phyloP scores from a whole-genome alignment of 345 rosid genomes.

The Populus alba region DNA sequence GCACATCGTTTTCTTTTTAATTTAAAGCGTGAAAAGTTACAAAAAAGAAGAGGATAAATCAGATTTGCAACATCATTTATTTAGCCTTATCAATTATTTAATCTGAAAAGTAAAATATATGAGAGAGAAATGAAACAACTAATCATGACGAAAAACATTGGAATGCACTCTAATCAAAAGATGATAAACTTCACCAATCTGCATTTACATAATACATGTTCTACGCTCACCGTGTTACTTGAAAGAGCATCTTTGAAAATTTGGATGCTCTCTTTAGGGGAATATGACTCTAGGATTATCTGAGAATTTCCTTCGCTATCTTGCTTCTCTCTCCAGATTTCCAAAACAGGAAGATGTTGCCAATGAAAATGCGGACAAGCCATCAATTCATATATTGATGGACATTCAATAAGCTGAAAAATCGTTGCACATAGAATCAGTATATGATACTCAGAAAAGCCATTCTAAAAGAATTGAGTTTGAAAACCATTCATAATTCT shows the following conservation, averaged over 20 bases:
- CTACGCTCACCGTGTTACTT: constrained; percentile 58
- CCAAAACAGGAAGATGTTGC: constrained; percentile 60
- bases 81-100: neutral
- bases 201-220: constrained; percentile 2
- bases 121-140: neutral
- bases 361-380: constrained; percentile 66
- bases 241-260: constrained; percentile 67
- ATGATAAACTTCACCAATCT: neutral
- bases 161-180: neutral
- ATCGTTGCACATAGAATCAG: neutral
- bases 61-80: neutral
- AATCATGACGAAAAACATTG: neutral
- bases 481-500: neutral
- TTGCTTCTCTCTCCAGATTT: constrained; percentile 69
- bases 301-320: constrained; percentile 43
- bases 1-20: neutral
- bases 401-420: constrained; percentile 86
- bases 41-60: neutral
- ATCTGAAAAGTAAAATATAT: too few relatives aligned
- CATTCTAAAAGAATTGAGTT: neutral
- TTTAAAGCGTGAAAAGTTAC: neutral
- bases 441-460: neutral
- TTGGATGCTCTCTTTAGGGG: constrained; percentile 50
- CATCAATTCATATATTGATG: constrained; percentile 82
- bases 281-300: constrained; percentile 64